Evolutionary conservation across 768 basidiomycete species (phyloP), one percentile per base, ranked within the genome.

Genomic region (Krasilnikovozyma curviuscula): DNA sequence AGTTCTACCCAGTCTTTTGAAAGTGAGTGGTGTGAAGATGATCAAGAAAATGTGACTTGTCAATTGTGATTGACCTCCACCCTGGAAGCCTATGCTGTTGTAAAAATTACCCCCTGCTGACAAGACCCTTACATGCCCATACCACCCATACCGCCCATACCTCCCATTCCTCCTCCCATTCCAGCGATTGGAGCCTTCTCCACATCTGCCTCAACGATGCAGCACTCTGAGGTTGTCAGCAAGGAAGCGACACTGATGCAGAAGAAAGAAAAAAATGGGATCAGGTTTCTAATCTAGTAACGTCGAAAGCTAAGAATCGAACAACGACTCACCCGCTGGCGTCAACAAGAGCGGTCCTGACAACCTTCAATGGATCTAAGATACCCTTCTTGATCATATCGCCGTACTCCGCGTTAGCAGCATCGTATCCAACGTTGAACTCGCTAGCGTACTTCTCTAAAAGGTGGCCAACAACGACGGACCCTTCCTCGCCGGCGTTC

Each of bases 361-460:
- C 89, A 43, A 97, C 91, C 75, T 91, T 91, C 52, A 89, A 70
- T 1, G 88, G 89, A 68, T 97, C 91, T 38, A 95, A 79, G 57
- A 97, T 93, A 59, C 91, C 91, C 25, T 76, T 72, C 65, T 78
- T 72, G 68, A 95, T 80, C 86, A 97, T 88, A 67, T 97, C 84
- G 38, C 80, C 77, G 61, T 84, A 95, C 67, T 89, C 81, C 54
- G 83, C 85, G 69, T 79, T 81, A 59, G 76, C 73, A 23, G 89
- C 86, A 56, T 93, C 85, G 67, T 93, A 93, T 1, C 89, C 83
- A 62, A 85, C 85, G 68, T 85, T 75, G 66, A 86, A 86, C 24
- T 74, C 65, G 16, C 68, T 55, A 7, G 74, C 78, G 59, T 83
- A 81, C 58, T 76, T 67, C 48, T 70, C 68, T 30, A 88, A 66